These are phyloP conservation scores for Salix suchowensis DNA, from an alignment of 345 rosid genomes.

Conservation along the genomic window DNA sequence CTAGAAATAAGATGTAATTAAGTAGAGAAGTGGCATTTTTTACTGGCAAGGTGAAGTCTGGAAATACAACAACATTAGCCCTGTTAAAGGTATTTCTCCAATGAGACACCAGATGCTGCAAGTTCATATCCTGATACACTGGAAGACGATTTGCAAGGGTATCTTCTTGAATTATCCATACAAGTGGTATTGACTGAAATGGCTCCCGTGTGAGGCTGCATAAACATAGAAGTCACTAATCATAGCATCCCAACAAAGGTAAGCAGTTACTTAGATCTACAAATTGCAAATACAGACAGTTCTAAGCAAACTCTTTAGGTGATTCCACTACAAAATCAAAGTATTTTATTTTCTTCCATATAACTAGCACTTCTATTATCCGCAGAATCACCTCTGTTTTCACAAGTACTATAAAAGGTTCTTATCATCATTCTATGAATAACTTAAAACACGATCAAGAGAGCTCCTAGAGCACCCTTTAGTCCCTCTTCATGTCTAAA, in stretches of 20 bases:
- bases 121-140: constrained; percentile 56
- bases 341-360: neutral
- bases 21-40: neutral
- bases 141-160: constrained; percentile 72
- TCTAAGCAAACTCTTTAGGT: neutral
- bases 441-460: neutral
- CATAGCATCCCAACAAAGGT: constrained; percentile 33
- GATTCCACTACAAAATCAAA: neutral
- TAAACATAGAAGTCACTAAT: constrained; percentile 53
- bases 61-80: constrained; percentile 70
- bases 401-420: neutral
- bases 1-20: neutral
- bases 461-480: neutral
- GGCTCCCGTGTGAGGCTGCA: constrained; percentile 99
- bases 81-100: constrained; percentile 81
- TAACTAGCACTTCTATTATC: neutral
- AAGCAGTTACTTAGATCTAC: constrained; percentile 12
- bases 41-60: constrained; percentile 86
- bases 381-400: neutral
- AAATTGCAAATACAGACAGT: neutral
- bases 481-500: neutral
- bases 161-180: constrained; percentile 95
- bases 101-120: constrained; percentile 52
- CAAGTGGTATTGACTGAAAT: constrained; percentile 74
- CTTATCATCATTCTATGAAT: neutral